Evolutionary conservation across 1,284 basidiomycete genomes (phyloP), one percentile per base, ranked within the genome.

Genomic region (Trichosporon faecale): DNA sequence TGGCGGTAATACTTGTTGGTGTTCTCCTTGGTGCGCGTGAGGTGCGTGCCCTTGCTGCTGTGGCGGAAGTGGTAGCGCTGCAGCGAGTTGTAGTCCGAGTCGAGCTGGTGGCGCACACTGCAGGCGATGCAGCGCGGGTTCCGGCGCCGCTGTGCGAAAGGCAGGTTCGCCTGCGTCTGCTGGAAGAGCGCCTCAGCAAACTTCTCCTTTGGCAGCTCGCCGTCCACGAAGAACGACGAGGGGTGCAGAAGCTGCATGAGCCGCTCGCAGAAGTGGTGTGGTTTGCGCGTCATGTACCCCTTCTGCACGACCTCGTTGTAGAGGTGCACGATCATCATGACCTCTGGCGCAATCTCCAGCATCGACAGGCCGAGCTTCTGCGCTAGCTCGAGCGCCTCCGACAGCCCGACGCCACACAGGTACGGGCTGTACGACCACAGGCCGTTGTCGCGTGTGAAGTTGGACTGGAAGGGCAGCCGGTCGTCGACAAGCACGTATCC

Each of bases 351-450:
- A 23, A 23, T 44, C 21, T 64, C 64, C 23, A 35, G 37, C 35
- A 44, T 25, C 11, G 25, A 40, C 37, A 40, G 23, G 23, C 23
- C 35, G 14, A 64, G 8, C 23, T 64, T 40, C 16, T 40, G 37
- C 7, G 23, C 35, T 23, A 64, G 64, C 64, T 64, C 35, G 4
- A 64, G 21, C 5, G 35, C 64, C 35, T 64, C 64, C 7, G 37
- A n/a, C 23, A 64, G 37, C 16, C 64, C 64, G 9, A 44, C 33
- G 27, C 66, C 57, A n/a, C 66, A 66, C n/a, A 66, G 31, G 23
- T 66, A 66, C 2, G 65, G 65, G 1, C 52, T 52, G 35, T 57
- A 66, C 33, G 55, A 52, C 49, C 49, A 57, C 8, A 65, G 29
- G 44, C 64, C 60, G 60, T 61, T 61, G 25, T 21, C 35, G 40